Percentiles rank a stretch among this genome's conserved stretches.
phyloP scores from a whole-genome alignment of 2,329 filamentous ascomycete species.

The Dactylellina sp. region DNA sequence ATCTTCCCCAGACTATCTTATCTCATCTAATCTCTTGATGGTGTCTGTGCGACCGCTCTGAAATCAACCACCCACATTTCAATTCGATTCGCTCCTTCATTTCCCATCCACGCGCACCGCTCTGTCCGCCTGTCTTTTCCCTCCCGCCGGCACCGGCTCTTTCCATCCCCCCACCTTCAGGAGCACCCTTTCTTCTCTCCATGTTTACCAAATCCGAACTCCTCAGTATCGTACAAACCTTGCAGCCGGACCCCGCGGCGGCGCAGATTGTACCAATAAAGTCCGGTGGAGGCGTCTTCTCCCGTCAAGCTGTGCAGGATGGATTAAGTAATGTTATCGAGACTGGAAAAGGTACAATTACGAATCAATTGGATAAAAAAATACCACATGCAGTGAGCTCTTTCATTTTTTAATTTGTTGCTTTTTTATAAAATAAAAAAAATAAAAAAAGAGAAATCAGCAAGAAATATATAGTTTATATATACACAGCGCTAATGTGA shows the following conservation, averaged over 20 bases:
- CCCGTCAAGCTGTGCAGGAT: slow-evolving; percentile 15
- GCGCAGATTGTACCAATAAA: slow-evolving; percentile 34
- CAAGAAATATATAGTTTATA: background rate
- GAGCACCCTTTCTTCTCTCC: background rate
- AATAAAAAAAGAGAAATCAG: too few relatives aligned
- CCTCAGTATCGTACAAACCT: slow-evolving; percentile 18
- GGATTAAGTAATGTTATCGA: slow-evolving; percentile 29
- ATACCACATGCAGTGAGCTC: background rate
- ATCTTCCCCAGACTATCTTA: slow-evolving; percentile 34
- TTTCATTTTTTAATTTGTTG: background rate
- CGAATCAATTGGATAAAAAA: background rate
- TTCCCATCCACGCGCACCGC: too few relatives aligned
- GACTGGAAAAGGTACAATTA: slow-evolving; percentile 12
- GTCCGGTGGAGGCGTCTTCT: slow-evolving; percentile 37
- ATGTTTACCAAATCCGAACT: slow-evolving; percentile 48
- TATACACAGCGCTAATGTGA: too few relatives aligned
- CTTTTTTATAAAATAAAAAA: too few relatives aligned
- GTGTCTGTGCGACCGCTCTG: background rate
- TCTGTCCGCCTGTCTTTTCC: background rate
- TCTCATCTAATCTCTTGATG: slow-evolving; percentile 38
- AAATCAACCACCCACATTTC: slow-evolving; percentile 1
- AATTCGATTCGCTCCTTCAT: background rate
- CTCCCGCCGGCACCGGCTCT: background rate
- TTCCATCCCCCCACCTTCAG: background rate
- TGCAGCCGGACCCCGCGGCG: slow-evolving; percentile 11